A percentile compares a stretch with the other conserved stretches of the same genome.
Conservation (phyloP, 768 basidiomycete species). For the Phaeotremella skinneri region DNA sequence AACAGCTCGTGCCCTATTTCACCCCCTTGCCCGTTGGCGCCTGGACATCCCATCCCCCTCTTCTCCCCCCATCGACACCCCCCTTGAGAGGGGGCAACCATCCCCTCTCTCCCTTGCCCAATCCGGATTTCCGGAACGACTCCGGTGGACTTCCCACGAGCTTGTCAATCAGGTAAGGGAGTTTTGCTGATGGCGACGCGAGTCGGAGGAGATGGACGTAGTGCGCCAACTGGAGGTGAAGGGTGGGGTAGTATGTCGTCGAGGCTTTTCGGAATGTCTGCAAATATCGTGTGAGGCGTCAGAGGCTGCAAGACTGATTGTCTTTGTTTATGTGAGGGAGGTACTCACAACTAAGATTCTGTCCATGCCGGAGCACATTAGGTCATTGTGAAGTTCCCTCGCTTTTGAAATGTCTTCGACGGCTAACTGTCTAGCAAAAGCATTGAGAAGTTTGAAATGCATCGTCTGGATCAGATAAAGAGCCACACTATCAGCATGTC, state of each 20-base stretch:
- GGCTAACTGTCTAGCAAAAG: slow-evolving; percentile 65
- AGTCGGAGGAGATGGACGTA: slow-evolving; percentile 69
- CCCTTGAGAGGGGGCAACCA: slow-evolving; percentile 3
- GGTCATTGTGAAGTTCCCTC: slow-evolving; percentile 74
- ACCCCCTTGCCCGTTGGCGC: too few species aligned
- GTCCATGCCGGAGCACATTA: slow-evolving; percentile 89
- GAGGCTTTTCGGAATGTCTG: slow-evolving; percentile 95
- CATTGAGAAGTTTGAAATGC: slow-evolving; percentile 83
- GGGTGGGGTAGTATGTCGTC: slow-evolving; percentile 84
- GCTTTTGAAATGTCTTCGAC: slow-evolving; percentile 63
- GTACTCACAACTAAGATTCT: slow-evolving; percentile 75
- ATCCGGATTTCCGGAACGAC: slow-evolving; percentile 53
- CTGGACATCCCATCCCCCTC: slow-evolving; percentile 21
- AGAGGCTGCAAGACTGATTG: not conserved
- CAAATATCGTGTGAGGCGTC: not conserved
- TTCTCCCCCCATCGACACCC: slow-evolving; percentile 17
- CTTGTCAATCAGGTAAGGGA: slow-evolving; percentile 77
- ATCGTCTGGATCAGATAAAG: slow-evolving; percentile 61
- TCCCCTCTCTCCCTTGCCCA: slow-evolving; percentile 6
- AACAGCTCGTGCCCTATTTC: not conserved
- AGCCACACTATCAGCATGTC: not conserved
- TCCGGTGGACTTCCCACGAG: slow-evolving; percentile 75
- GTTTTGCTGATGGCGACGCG: slow-evolving; percentile 62
- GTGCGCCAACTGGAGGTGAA: slow-evolving; percentile 89
- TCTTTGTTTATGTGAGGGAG: not conserved